Evolutionary conservation across 495 filamentous ascomycete genomes (phyloP), one percentile per base, ranked within the genome.

Genomic region (Xylaria sp.): DNA sequence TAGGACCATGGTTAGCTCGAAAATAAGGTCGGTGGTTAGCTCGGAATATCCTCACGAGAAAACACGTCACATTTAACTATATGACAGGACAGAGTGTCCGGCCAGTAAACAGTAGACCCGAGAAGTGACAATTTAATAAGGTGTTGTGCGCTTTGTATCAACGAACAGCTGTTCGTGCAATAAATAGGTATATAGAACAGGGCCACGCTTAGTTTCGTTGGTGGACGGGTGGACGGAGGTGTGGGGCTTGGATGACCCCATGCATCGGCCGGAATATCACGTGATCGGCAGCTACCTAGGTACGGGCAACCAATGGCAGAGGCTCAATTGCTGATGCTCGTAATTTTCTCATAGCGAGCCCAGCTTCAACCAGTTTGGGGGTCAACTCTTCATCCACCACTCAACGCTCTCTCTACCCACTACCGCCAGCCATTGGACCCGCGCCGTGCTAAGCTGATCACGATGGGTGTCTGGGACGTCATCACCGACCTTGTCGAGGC

Each of bases 391-490:
- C 74, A 74, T 71, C 75, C 72, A 81, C 66, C 71, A 78, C 69
- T 76, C 75, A 72, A 71, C 78, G 73, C 73, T 71, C 71, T 68
- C 73, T 71, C 71, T 68, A 62, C 72, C 72, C 71, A 67, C 71
- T 69, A 77, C 74, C 75, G 73, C 61, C 76, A 79, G 78, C 81
- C 83, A 84, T 82, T 83, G 78, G 82, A 76, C 79, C 73, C 68
- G 70, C 77, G 73, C 71, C 65, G 74, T 74, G 66, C 79, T 72
- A 71, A 74, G 70, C 72, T 58, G 59, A 79, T 73, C 76, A 81
- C 75, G 76, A 88, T 88, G 86, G 86, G 85, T 80, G 83, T 88
- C 82, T 89, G 85, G 82, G 85, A 88, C 79, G 77, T 80, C 74
- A 81, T 86, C 67, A 80, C 78, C 67, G 86, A 87, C 79, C 79